Evolutionary conservation across 331 rosid genomes (phyloP), one percentile per base, ranked within the genome.

Genomic region (Quercus phellos): DNA sequence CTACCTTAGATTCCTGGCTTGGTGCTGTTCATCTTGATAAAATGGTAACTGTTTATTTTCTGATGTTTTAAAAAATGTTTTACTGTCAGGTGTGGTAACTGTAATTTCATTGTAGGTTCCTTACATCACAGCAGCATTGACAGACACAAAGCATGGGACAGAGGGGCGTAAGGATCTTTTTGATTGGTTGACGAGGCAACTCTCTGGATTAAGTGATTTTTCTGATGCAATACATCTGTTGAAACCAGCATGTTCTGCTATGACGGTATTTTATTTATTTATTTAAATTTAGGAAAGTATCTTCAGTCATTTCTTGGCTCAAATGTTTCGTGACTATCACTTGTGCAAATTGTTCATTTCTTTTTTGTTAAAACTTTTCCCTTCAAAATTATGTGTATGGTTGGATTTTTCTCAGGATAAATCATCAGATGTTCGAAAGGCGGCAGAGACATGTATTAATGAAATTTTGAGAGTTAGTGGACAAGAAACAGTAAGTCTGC

Each of bases 391-490:
- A 77, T 82, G 69, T 77, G 76, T 58, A 38, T 75, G 68, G n/a
- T 68, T 46, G 84, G 32, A 72, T 81, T 59, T 67, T 17, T 80
- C 59, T 51, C 74, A 95, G 99, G 99, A 95, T 85, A 95, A 95
- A 91, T 95, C 99, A 1, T 91, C 97, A 1, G 99, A 95, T 85
- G 97, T 95, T 77, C 99, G 99, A 74, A 95, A 95, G 90, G 97
- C 97, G 24, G 96, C 99, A 16, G 98, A 95, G 85, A 73, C 91
- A 71, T 95, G 98, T 83, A 82, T 95, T 80, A 81, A 79, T 79
- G 99, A 93, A 88, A 88, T 95, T 82, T 50, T 95, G 81, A 93
- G 97, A 86, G 99, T 89, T 79, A 85, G 90, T 84, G 94, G 89
- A 72, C 96, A 83, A 59, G 99, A 95, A 71, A 73, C 82, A 53